Conservation (phyloP, 352 stramenopile species). For the Phytophthora cajani region DNA sequence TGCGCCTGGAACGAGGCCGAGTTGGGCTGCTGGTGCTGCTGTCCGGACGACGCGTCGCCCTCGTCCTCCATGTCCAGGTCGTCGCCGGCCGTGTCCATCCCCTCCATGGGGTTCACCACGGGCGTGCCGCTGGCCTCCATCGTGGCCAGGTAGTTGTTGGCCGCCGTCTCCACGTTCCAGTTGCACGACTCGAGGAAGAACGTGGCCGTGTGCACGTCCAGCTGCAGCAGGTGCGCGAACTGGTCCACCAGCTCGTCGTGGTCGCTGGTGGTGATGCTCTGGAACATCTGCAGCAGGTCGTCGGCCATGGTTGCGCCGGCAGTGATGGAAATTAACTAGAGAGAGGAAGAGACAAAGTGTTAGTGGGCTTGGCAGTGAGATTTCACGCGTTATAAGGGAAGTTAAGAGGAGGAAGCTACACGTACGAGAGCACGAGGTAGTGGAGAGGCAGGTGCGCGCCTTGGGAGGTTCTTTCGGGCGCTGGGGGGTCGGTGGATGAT, state of each 20-base stretch:
- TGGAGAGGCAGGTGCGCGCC: background rate
- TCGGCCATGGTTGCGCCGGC: conserved; percentile 59
- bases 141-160: conserved; percentile 82
- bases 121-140: conserved; percentile 48
- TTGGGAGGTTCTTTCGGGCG: background rate
- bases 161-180: conserved; percentile 89
- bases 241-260: conserved; percentile 87
- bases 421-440: conserved; percentile 14
- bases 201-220: conserved; percentile 69
- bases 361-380: background rate
- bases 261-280: conserved; percentile 88
- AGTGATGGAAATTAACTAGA: background rate
- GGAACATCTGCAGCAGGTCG: conserved; percentile 87
- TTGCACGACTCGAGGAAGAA: conserved; percentile 91
- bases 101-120: conserved; percentile 27
- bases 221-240: conserved; percentile 78
- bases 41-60: conserved; percentile 14
- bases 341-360: background rate
- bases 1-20: conserved; percentile 50
- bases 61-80: conserved; percentile 71
- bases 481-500: background rate
- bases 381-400: background rate
- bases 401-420: background rate
- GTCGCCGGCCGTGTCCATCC: conserved; percentile 35
- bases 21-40: conserved; percentile 30